Evolutionary conservation across 495 filamentous ascomycete genomes (phyloP).

Genomic region (Haplographium delicatum): DNA sequence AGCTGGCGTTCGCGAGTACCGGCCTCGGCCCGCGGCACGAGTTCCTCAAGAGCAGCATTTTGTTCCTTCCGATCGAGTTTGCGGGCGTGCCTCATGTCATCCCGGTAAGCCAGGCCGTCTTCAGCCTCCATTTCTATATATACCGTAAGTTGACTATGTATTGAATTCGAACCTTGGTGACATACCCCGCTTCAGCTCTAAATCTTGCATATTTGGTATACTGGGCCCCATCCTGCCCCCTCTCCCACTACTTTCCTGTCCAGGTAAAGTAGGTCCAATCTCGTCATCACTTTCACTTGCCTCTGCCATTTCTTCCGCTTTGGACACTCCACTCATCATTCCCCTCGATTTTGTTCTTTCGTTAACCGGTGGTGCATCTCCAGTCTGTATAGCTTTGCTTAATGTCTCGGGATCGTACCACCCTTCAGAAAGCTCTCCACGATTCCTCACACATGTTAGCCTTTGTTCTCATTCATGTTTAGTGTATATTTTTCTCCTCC

Average conservation of each 20-base stretch:
- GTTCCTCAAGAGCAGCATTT: conserved; percentile 66
- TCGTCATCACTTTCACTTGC: conserved; percentile 50
- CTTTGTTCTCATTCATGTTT: neutral
- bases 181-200: conserved; percentile 62
- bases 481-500: neutral
- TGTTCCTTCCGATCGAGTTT: conserved; percentile 56
- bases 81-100: conserved; percentile 54
- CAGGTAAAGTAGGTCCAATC: conserved; percentile 68
- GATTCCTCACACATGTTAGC: conserved; percentile 65
- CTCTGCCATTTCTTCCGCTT: conserved; percentile 3
- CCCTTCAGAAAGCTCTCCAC: conserved; percentile 82
- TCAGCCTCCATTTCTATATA: conserved; percentile 41
- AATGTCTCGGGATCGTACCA: conserved; percentile 82
- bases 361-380: conserved; percentile 11
- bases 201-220: conserved; percentile 71
- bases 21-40: conserved; percentile 76
- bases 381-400: conserved; percentile 39
- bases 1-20: conserved; percentile 80
- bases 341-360: conserved; percentile 3
- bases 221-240: conserved; percentile 53
- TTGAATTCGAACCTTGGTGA: neutral
- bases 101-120: conserved; percentile 44
- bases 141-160: conserved; percentile 35
- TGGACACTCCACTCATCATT: conserved; percentile 7
- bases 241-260: conserved; percentile 23